phyloP scores from a whole-genome alignment of 2,329 filamentous ascomycete genomes.

The Rutstroemia sp. region DNA sequence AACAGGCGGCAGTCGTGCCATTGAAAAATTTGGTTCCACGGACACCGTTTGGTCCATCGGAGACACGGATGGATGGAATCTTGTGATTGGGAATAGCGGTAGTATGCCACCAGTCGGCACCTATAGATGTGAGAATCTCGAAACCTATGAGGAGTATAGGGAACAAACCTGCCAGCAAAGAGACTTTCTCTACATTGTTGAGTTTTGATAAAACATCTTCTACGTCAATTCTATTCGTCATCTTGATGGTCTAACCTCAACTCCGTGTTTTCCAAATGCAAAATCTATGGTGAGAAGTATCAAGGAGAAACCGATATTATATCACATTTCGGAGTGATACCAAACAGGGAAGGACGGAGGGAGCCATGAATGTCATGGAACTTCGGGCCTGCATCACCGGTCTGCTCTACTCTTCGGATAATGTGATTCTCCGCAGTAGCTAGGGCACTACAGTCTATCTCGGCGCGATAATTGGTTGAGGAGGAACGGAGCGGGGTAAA shows the following conservation, averaged over 20 bases:
- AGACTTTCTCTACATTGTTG: conserved; percentile 44
- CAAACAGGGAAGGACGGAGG: background rate
- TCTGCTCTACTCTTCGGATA: background rate
- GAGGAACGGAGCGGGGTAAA: background rate
- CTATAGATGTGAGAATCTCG: conserved; percentile 17
- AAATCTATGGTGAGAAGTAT: too few relatives aligned
- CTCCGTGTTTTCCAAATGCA: too few relatives aligned
- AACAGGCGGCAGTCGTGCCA: conserved; percentile 38
- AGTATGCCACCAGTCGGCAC: conserved; percentile 31
- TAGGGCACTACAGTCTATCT: background rate
- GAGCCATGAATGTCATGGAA: background rate
- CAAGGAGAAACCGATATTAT: too few relatives aligned
- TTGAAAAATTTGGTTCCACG: conserved; percentile 29
- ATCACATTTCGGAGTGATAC: too few relatives aligned
- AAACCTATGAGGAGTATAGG: background rate
- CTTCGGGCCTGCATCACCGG: background rate
- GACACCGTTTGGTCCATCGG: conserved; percentile 31
- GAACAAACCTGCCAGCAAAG: conserved; percentile 40
- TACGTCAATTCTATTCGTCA: conserved; percentile 36
- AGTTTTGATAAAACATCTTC: conserved; percentile 48
- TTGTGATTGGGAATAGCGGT: conserved; percentile 24
- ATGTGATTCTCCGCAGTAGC: background rate
- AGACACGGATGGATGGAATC: conserved; percentile 29
- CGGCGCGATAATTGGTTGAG: background rate
- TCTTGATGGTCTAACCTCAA: background rate